Evolutionary conservation across 495 filamentous ascomycete species (phyloP), one percentile per base, ranked within the genome.

Genomic region (Neurospora africana): DNA sequence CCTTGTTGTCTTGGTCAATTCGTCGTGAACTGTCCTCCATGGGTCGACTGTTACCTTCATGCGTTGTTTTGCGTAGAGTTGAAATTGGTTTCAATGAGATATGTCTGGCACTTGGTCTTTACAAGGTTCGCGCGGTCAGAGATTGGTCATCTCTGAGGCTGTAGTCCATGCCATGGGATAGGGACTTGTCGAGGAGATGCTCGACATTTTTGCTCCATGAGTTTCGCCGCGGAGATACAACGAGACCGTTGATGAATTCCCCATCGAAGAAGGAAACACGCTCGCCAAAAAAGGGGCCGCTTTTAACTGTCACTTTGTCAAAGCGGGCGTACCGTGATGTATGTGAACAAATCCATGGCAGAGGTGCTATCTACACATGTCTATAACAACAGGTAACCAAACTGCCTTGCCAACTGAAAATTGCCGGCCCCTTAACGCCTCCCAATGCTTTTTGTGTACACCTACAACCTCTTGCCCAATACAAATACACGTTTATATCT

Each of bases 371-470:
- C 23, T 61, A 61, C 53, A 13, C 53, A 30, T 61, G 53, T 61
- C 5, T 61, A 61, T 61, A 30, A 61, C 53, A 61, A 61, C 53
- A 61, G 53, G 53, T 61, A 61, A 30, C 23, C 53, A 61, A 61
- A 61, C 23, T 30, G 23, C 53, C 53, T 30, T 61, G 53, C 53
- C 53, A 17, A 61, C 53, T 61, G 21, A 30, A 61, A 30, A 61
- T 61, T 23, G 53, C 53, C 53, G 53, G 53, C 53, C 53, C 47
- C 53, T 2, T n/a, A 72, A 74, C 73, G 73, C 73, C 73, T 74
- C 68, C 70, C 70, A 74, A 74, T 72, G 73, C 70, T 72, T 21
- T 13, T 39, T 30, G 21, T 72, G 37, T 61, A 30, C 23, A 61
- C 13, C 17, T 61, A 17, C 23, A 30, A 30, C 53, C 53, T 61